Evolutionary conservation across 805 yeast genomes (phyloP).

Genomic region (fission yeast (Schizosaccharomyces pombe)): DNA sequence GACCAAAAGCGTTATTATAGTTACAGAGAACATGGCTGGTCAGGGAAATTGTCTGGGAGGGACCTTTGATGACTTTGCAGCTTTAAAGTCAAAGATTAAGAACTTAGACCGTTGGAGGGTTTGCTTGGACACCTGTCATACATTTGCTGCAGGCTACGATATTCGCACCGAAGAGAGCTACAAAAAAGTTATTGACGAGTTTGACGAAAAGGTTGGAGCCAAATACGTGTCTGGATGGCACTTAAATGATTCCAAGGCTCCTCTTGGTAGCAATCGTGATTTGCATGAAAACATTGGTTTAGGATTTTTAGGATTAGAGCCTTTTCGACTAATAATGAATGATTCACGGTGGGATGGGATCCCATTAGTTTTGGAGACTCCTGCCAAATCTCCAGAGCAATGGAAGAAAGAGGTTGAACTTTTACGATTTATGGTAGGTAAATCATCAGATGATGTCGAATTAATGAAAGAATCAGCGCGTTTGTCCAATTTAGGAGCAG

Average conservation of each 20-base stretch:
- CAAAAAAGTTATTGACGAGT: slow-evolving; percentile 47
- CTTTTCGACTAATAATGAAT: slow-evolving; percentile 58
- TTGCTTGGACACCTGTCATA: slow-evolving; percentile 87
- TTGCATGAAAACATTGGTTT: slow-evolving; percentile 73
- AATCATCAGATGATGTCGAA: slow-evolving; percentile 29
- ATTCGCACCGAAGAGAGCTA: slow-evolving; percentile 35
- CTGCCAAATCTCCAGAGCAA: slow-evolving; percentile 27
- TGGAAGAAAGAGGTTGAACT: slow-evolving; percentile 24
- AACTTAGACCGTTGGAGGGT: slow-evolving; percentile 77
- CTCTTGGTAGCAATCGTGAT: slow-evolving; percentile 71
- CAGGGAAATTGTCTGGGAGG: slow-evolving; percentile 81
- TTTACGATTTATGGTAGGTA: slow-evolving; percentile 59
- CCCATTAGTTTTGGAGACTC: slow-evolving; percentile 77
- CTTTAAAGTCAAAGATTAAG: slow-evolving; percentile 56
- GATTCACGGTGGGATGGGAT: slow-evolving; percentile 33
- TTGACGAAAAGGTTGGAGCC: slow-evolving; percentile 52
- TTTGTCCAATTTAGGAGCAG: slow-evolving; percentile 36
- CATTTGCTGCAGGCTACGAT: slow-evolving; percentile 86
- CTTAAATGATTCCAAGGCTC: slow-evolving; percentile 86
- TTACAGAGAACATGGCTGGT: slow-evolving; percentile 95
- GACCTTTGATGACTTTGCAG: slow-evolving; percentile 44
- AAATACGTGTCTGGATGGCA: slow-evolving; percentile 62
- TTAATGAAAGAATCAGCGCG: slow-evolving; percentile 24
- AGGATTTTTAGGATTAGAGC: slow-evolving; percentile 74
- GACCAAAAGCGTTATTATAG: slow-evolving; percentile 63